These are phyloP conservation scores for Podospora fimiseda DNA, from an alignment of 495 filamentous ascomycete species.

Conservation along the genomic window DNA sequence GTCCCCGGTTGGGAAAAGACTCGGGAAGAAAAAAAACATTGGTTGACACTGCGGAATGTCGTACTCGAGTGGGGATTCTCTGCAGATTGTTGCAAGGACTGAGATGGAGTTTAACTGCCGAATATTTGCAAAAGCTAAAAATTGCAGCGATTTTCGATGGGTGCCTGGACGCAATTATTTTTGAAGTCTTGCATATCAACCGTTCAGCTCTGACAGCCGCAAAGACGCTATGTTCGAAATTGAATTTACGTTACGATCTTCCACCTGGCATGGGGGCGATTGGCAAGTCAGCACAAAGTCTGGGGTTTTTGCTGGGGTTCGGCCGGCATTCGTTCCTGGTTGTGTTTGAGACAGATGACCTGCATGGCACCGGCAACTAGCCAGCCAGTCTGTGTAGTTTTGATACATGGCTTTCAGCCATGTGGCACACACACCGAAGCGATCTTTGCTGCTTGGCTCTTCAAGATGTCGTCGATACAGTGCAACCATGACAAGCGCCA, in stretches of 20 bases:
- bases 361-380: background rate
- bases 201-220: background rate
- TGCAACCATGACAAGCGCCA: no score
- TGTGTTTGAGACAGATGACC: background rate
- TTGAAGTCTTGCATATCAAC: background rate
- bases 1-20: constrained; percentile 1
- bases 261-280: background rate
- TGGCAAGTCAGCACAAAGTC: background rate
- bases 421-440: no score
- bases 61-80: background rate
- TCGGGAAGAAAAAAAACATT: background rate
- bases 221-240: no score
- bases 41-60: background rate
- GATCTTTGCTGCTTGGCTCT: no score
- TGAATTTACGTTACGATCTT: background rate
- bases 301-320: background rate
- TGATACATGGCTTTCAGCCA: background rate
- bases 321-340: background rate
- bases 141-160: background rate
- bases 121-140: no score
- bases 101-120: no score
- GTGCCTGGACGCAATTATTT: background rate
- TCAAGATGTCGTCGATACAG: no score
- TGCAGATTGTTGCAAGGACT: background rate
- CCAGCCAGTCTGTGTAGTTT: background rate